Evolutionary conservation across 306 rosid species (phyloP).

Genomic region (Prunus campanulata): DNA sequence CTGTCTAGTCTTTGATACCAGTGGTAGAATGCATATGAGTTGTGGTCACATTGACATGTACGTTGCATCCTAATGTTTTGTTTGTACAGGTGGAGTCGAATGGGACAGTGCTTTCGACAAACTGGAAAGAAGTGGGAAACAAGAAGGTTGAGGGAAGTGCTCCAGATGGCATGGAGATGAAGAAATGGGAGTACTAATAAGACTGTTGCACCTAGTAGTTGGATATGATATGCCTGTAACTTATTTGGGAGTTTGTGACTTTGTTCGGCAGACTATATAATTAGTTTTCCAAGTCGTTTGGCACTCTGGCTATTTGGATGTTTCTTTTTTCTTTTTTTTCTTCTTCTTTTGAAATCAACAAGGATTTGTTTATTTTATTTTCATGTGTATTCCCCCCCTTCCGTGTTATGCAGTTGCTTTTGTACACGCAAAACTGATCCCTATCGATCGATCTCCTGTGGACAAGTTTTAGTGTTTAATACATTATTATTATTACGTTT

Average conservation of each 20-base stretch:
- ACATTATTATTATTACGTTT: neutral
- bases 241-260: constrained; percentile 17
- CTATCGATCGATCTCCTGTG: neutral
- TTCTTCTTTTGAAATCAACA: neutral
- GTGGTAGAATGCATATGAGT: neutral
- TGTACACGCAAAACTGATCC: neutral
- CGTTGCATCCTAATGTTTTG: neutral
- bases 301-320: neutral
- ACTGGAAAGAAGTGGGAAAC: constrained; percentile 94
- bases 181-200: constrained; percentile 68
- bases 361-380: neutral
- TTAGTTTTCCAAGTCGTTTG: neutral
- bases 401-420: neutral
- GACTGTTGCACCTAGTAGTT: neutral
- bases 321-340: neutral
- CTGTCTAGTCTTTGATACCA: neutral
- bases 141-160: constrained; percentile 97
- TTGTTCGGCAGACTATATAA: constrained; percentile 14
- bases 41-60: neutral
- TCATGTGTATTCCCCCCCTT: neutral
- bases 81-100: constrained; percentile 72
- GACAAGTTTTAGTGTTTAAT: constrained; percentile 1
- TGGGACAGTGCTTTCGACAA: constrained; percentile 90
- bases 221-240: neutral
- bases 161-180: constrained; percentile 97